Conservation (phyloP, 176 grass and related monocot genomes). For the Oryza punctata region DNA sequence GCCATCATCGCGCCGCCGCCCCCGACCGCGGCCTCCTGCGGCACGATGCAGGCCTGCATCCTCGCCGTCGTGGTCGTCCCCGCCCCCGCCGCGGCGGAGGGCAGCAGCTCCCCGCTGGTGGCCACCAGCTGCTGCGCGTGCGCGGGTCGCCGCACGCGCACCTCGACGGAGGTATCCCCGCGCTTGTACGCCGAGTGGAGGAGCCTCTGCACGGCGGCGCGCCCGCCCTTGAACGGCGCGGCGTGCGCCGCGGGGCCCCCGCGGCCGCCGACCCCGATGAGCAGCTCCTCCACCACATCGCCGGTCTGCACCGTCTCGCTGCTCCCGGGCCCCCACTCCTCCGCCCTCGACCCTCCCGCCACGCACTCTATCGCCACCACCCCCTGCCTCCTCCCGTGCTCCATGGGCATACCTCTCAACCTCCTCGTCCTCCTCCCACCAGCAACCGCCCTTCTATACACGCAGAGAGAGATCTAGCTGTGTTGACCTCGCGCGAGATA, state of each 20-base stretch:
- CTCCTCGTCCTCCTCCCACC: background rate
- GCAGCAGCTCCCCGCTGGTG: background rate
- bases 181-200: slow-evolving; percentile 77
- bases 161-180: slow-evolving; percentile 82
- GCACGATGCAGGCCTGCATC: slow-evolving; percentile 96
- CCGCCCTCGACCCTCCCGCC: slow-evolving; percentile 69
- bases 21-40: slow-evolving; percentile 37
- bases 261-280: slow-evolving; percentile 55
- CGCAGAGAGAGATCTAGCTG: slow-evolving; percentile 14
- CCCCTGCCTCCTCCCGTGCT: slow-evolving; percentile 40
- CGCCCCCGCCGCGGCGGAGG: background rate
- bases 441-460: background rate
- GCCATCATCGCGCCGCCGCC: slow-evolving; percentile 36
- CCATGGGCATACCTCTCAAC: slow-evolving; percentile 36
- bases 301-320: slow-evolving; percentile 75
- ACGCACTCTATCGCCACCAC: slow-evolving; percentile 89
- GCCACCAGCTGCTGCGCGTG: background rate
- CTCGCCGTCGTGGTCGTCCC: slow-evolving; percentile 27
- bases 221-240: slow-evolving; percentile 90
- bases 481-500: slow-evolving; percentile 30
- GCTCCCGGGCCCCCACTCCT: slow-evolving; percentile 70
- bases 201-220: slow-evolving; percentile 69
- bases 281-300: slow-evolving; percentile 73
- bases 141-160: slow-evolving; percentile 52
- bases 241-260: slow-evolving; percentile 42